A percentile compares a stretch with the other conserved stretches of the same genome.
phyloP scores from a whole-genome alignment of 805 yeast genomes.

The Yamadazyma philogaea region DNA sequence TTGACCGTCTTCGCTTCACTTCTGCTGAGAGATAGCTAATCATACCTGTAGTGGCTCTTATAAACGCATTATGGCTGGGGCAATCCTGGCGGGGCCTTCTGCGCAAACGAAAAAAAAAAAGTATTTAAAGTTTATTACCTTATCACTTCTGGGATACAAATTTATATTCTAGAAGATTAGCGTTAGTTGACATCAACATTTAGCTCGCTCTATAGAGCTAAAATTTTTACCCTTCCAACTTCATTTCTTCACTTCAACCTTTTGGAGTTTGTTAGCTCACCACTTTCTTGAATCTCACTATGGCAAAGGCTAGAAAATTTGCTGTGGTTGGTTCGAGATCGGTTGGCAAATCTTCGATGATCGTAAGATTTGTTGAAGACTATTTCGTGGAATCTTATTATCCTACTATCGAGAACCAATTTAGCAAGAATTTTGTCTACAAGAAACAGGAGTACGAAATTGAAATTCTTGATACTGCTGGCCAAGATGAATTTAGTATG shows the following conservation, averaged over 20 bases:
- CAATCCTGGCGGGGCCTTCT: not conserved
- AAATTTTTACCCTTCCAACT: not conserved
- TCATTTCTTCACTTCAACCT: not conserved
- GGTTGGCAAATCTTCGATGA: constrained; percentile 84
- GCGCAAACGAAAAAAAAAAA: not conserved
- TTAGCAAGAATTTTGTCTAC: constrained; percentile 63
- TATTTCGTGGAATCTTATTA: constrained; percentile 86
- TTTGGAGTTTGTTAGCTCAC: not conserved
- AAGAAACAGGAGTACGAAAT: constrained; percentile 74
- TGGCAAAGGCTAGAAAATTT: constrained; percentile 62
- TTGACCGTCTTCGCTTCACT: too few species aligned
- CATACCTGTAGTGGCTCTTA: too few species aligned
- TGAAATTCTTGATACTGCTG: constrained; percentile 89
- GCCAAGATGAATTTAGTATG: constrained; percentile 85
- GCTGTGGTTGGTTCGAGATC: constrained; percentile 87
- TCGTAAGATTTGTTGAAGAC: constrained; percentile 81
- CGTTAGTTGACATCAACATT: not conserved
- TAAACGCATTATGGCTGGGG: not conserved
- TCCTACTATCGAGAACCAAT: constrained; percentile 88
- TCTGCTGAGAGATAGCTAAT: too few species aligned
- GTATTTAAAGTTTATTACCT: not conserved
- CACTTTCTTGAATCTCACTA: constrained; percentile 8
- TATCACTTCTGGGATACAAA: not conserved
- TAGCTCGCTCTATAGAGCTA: not conserved
- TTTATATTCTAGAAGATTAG: not conserved